Evolutionary conservation across 1,284 basidiomycete species (phyloP), one percentile per base, ranked within the genome.

Genomic region (Taiwanofungus camphoratus): DNA sequence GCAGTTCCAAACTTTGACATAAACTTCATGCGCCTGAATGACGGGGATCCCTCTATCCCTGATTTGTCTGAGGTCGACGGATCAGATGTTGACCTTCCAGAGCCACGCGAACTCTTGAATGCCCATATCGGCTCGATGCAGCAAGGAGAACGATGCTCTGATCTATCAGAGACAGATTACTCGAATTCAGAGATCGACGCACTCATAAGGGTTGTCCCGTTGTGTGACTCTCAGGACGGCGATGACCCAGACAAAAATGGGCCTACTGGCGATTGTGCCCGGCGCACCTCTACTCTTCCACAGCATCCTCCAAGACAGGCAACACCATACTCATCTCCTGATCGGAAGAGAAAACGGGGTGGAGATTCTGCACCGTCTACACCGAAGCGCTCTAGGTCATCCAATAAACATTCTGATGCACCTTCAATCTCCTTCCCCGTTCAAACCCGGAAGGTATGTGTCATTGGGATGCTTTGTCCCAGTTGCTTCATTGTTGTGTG

Each of bases 21-120:
- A n/a, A 62, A 76, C 37, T 71, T 82, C 39, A 58, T 71, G 5
- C 66, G 71, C 31, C 52, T 82, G 41, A 66, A 73, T 31, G 57
- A 60, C 21, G 50, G 51, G 24, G 50, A 52, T 18, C 44, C 55
- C 40, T 31, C 49, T 19, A 44, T 55, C 31, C 5, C 31, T 45
- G 9, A 20, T 45, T 34, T 56, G 57, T 13, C 31, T 33, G 31
- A 33, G 16, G 11, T 33, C 39, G 51, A 53, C 20, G 60, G 62
- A 32, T 52, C 55, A 31, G 62, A 65, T 20, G 66, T 69, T 36
- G 73, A 74, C 27, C 60, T 80, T 13, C 74, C 76, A 1, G 68
- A 69, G 16, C 57, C 69, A 27, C 57, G 60, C 16, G 68, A 70
- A 33, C 51, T 70, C 20, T 45, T 70, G 34, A 52, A 36, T 16